A percentile compares a stretch with the other conserved stretches of the same genome.
These are phyloP conservation scores for Pneumocystis murina DNA, from an alignment of 1,139 yeast species.

Conservation along the genomic window DNA sequence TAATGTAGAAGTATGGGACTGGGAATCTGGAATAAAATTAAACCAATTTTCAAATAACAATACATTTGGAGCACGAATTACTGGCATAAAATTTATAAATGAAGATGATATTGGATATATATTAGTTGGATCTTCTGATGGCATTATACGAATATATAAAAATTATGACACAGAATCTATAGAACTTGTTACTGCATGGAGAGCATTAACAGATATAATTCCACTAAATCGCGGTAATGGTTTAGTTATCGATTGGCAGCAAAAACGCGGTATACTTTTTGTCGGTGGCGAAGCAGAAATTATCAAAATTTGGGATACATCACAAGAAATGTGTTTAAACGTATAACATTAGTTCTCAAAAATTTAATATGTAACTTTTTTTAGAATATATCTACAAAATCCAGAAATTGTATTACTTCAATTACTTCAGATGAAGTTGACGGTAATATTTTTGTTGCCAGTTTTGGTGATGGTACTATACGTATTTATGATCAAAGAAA, in stretches of 20 bases:
- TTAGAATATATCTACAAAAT: constrained; percentile 72
- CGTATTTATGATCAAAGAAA: constrained; percentile 82
- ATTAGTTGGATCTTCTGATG: constrained; percentile 84
- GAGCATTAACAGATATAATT: constrained; percentile 75
- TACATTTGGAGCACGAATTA: constrained; percentile 74
- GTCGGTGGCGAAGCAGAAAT: constrained; percentile 94
- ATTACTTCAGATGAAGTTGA: constrained; percentile 91
- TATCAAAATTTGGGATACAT: constrained; percentile 92
- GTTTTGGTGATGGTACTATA: constrained; percentile 84
- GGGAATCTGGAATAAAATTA: constrained; percentile 46
- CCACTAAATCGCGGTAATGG: constrained; percentile 74
- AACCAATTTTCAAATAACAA: constrained; percentile 69
- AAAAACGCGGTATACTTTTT: constrained; percentile 74
- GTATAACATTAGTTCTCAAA: not conserved
- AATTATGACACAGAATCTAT: constrained; percentile 48
- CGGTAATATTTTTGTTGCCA: constrained; percentile 81
- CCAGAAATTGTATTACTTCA: constrained; percentile 77
- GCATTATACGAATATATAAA: constrained; percentile 72
- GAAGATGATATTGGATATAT: constrained; percentile 83
- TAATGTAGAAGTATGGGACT: constrained; percentile 75
- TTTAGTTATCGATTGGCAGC: constrained; percentile 90
- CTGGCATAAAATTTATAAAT: constrained; percentile 72
- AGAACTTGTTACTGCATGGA: constrained; percentile 75
- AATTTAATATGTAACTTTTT: not conserved
- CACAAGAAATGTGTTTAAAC: constrained; percentile 68